Conservation (phyloP, 1,284 basidiomycete species). For the Ceratobasidium sp. region DNA sequence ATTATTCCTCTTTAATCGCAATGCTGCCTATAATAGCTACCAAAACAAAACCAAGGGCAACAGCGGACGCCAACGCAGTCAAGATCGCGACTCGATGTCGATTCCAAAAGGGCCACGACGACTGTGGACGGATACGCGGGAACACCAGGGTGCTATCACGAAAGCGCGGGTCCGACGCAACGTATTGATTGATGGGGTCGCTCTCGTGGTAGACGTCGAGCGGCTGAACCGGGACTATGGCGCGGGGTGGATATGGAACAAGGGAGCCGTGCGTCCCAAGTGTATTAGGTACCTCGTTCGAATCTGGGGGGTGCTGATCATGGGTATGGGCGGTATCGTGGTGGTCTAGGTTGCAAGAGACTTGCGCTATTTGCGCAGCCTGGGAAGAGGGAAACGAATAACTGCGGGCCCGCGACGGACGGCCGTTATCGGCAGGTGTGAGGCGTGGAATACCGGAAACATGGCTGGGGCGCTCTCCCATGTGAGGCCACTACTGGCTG, state of each 20-base stretch:
- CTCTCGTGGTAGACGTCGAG: constrained; percentile 6
- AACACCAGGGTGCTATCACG: constrained; percentile 38
- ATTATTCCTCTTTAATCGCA: constrained; percentile 37
- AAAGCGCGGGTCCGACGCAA: constrained; percentile 37
- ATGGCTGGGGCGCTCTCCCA: constrained; percentile 13
- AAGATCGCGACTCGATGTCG: constrained; percentile 26
- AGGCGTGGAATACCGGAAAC: not conserved
- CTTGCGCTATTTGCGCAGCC: not conserved
- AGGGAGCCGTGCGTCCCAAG: constrained; percentile 3
- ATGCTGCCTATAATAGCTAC: constrained; percentile 34
- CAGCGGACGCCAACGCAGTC: constrained; percentile 12
- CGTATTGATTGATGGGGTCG: constrained; percentile 35
- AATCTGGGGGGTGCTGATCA: constrained; percentile 3
- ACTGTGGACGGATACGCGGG: constrained; percentile 26
- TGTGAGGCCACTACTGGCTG: constrained; percentile 7
- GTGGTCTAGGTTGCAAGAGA: too few relatives aligned
- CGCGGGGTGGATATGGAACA: constrained; percentile 28
- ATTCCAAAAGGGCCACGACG: constrained; percentile 34
- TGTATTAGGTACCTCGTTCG: not conserved
- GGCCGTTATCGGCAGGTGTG: not conserved
- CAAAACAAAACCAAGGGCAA: constrained; percentile 28
- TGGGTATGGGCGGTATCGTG: not conserved
- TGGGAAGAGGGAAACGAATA: constrained; percentile 1
- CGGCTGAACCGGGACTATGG: constrained; percentile 5
- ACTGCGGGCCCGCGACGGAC: not conserved